Conservation (phyloP, 192 early-diverging fungal genomes). For the Kappamyces sp. region DNA sequence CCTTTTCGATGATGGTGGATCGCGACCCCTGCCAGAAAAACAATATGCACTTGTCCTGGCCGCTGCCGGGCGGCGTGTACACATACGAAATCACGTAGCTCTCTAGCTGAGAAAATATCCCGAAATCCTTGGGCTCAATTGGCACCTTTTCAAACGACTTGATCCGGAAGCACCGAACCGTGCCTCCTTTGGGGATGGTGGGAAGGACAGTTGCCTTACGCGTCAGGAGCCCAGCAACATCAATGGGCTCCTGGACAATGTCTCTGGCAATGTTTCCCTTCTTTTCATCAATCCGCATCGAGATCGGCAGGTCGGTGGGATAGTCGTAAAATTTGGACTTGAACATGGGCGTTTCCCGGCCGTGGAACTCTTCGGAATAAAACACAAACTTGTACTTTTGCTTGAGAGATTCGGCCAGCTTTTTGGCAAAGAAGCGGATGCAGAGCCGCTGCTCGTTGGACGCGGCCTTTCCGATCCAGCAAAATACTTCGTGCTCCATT, state of each 20-base stretch:
- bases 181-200: not conserved
- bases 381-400: not conserved
- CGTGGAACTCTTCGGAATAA: constrained; percentile 1
- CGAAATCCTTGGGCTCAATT: not conserved
- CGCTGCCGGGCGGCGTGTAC: constrained; percentile 20
- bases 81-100: constrained; percentile 31
- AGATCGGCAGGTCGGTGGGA: constrained; percentile 31
- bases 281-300: constrained; percentile 26
- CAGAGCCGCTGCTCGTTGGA: constrained; percentile 13
- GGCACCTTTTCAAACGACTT: constrained; percentile 20
- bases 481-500: constrained; percentile 19
- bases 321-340: constrained; percentile 35
- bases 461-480: constrained; percentile 25
- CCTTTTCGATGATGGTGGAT: constrained; percentile 31
- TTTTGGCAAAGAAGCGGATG: not conserved
- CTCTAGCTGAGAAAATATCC: constrained; percentile 19
- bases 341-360: constrained; percentile 7
- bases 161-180: constrained; percentile 10
- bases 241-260: constrained; percentile 24
- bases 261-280: constrained; percentile 23
- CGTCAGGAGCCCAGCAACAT: constrained; percentile 14
- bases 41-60: constrained; percentile 24
- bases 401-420: not conserved
- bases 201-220: not conserved
- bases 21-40: constrained; percentile 39